phyloP scores from a whole-genome alignment of 768 basidiomycete genomes.

The Dioszegia aurantiaca region DNA sequence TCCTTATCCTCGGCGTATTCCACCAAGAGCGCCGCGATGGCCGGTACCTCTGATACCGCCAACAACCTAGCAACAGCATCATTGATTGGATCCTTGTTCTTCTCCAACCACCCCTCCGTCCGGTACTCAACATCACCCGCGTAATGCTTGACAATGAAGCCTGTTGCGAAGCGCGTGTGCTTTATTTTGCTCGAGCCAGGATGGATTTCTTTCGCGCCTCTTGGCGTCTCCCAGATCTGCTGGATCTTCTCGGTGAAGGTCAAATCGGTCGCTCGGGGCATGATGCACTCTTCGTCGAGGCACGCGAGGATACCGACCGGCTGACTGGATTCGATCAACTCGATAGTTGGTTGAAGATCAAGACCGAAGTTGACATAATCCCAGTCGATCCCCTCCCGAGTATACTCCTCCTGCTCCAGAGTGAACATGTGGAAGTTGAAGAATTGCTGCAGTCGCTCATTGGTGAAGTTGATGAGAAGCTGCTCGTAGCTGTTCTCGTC shows the following conservation, averaged over 20 bases:
- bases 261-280: constrained; percentile 95
- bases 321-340: constrained; percentile 83
- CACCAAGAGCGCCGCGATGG: constrained; percentile 76
- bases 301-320: constrained; percentile 85
- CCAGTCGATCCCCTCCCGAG: constrained; percentile 95
- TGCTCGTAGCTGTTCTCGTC: constrained; percentile 89
- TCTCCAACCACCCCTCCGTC: constrained; percentile 95
- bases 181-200: constrained; percentile 80
- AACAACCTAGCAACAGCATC: constrained; percentile 90
- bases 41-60: constrained; percentile 74
- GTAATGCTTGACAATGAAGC: constrained; percentile 93
- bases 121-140: constrained; percentile 95
- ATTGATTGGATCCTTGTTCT: constrained; percentile 98
- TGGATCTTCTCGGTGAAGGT: constrained; percentile 93
- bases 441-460: constrained; percentile 90
- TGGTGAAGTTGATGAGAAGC: constrained; percentile 96
- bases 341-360: constrained; percentile 96
- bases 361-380: constrained; percentile 96
- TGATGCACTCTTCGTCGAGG: constrained; percentile 97
- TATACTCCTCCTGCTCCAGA: constrained; percentile 97
- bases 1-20: constrained; percentile 65
- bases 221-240: constrained; percentile 63
- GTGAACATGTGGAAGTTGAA: constrained; percentile 99
- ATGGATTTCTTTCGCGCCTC: constrained; percentile 58
- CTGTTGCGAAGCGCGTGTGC: constrained; percentile 82